Conservation (phyloP, 768 basidiomycete genomes). For the Russula vinacea region DNA sequence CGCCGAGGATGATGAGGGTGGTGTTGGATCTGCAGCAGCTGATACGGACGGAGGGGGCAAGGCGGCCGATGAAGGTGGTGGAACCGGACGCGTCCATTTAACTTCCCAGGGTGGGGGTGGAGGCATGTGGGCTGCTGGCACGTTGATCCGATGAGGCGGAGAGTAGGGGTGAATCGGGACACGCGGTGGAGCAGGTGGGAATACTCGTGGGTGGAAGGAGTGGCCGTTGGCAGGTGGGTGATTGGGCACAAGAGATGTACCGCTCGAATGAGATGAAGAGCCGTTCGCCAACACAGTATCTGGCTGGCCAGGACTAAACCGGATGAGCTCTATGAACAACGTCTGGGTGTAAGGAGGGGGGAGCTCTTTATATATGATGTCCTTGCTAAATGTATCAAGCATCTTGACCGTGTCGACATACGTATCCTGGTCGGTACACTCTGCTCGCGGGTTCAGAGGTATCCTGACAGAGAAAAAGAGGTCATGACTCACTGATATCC, state of each 20-base stretch:
- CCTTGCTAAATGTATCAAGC: constrained; percentile 70
- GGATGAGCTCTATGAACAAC: constrained; percentile 70
- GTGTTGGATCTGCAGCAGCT: constrained; percentile 1
- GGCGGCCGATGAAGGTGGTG: not conserved
- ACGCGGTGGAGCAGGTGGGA: constrained; percentile 38
- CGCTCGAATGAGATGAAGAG: constrained; percentile 26
- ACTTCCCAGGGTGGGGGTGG: constrained; percentile 41
- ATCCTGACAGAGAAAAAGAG: constrained; percentile 6
- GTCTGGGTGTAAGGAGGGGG: constrained; percentile 61
- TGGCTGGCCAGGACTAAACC: constrained; percentile 54
- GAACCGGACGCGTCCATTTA: constrained; percentile 34
- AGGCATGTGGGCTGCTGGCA: constrained; percentile 33
- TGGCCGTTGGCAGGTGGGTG: constrained; percentile 19
- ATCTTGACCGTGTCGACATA: constrained; percentile 74
- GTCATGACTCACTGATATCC: constrained; percentile 49
- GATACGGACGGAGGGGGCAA: constrained; percentile 29
- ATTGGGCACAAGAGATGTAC: constrained; percentile 30
- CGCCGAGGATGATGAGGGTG: constrained; percentile 29
- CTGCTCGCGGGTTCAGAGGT: constrained; percentile 35
- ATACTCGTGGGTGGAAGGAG: constrained; percentile 17
- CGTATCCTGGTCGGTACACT: constrained; percentile 49
- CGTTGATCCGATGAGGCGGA: constrained; percentile 17
- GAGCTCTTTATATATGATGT: constrained; percentile 66
- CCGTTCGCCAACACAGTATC: constrained; percentile 39
- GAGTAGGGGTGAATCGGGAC: constrained; percentile 30